These are phyloP conservation scores for Craspedostauros australis DNA, from an alignment of 108 stramenopile genomes.

Conservation along the genomic window DNA sequence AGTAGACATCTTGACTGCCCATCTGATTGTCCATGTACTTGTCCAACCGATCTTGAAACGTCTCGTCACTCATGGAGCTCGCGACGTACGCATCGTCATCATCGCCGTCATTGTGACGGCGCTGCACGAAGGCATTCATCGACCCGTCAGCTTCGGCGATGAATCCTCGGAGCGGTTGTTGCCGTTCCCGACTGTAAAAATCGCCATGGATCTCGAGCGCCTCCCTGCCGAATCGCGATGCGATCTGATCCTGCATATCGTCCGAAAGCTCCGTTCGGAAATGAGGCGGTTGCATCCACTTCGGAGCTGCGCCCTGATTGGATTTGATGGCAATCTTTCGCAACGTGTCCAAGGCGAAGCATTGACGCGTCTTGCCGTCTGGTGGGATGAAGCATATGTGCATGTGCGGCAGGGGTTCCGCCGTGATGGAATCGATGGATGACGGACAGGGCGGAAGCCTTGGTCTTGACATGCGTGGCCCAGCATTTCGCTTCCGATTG, in stretches of 20 bases:
- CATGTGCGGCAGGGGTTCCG: conserved; percentile 35
- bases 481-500: background rate
- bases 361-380: conserved; percentile 54
- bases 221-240: conserved; percentile 60
- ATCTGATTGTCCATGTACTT: conserved; percentile 48
- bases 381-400: conserved; percentile 73
- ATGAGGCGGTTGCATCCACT: conserved; percentile 75
- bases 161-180: background rate
- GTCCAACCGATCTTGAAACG: conserved; percentile 41
- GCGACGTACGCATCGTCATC: conserved; percentile 24
- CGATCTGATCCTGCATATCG: conserved; percentile 76
- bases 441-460: conserved; percentile 37
- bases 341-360: conserved; percentile 77
- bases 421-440: conserved; percentile 58
- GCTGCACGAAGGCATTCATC: background rate
- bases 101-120: conserved; percentile 15
- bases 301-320: too few relatives aligned
- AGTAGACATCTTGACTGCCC: conserved; percentile 68
- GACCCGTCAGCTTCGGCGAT: background rate
- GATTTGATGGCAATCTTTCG: conserved; percentile 55
- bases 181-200: conserved; percentile 40
- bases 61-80: too few relatives aligned
- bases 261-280: conserved; percentile 74
- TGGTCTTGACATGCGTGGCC: background rate
- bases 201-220: conserved; percentile 52